phyloP scores from a whole-genome alignment of 78 protist genomes.

The slime mould (Dictyostelium discoideum) region DNA sequence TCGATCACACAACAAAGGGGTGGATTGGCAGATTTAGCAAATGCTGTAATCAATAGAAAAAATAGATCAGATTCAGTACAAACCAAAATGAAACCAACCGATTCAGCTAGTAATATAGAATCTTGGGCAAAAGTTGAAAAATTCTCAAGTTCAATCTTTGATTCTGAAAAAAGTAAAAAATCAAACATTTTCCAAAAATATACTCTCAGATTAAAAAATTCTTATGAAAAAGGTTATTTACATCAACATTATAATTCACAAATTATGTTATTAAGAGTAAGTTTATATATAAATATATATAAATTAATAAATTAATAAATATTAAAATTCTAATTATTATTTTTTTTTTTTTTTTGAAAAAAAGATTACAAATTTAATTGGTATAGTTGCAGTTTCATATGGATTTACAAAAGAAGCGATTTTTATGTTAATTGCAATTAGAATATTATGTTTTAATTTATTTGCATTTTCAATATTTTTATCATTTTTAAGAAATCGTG shows the following conservation, averaged over 20 bases:
- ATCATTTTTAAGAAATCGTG: slow-evolving; percentile 29
- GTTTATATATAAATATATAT: too few species aligned
- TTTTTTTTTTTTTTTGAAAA: neutral
- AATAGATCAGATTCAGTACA: slow-evolving; percentile 31
- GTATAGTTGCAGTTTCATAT: slow-evolving; percentile 62
- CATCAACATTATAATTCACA: slow-evolving; percentile 46
- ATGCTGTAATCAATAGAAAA: neutral
- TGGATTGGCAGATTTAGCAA: neutral
- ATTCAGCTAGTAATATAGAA: neutral
- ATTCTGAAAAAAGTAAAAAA: slow-evolving; percentile 2
- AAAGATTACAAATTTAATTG: slow-evolving; percentile 65
- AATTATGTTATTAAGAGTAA: slow-evolving; percentile 61
- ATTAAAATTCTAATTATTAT: too few species aligned
- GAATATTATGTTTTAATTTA: slow-evolving; percentile 68
- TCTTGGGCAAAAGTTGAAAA: neutral
- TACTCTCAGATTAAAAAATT: slow-evolving; percentile 36
- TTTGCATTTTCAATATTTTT: slow-evolving; percentile 76
- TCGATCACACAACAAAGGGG: neutral
- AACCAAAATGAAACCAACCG: neutral
- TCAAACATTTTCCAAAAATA: slow-evolving; percentile 51
- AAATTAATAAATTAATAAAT: too few species aligned
- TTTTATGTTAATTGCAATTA: slow-evolving; percentile 67
- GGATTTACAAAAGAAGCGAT: slow-evolving; percentile 58
- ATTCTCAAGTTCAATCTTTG: neutral
- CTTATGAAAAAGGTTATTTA: slow-evolving; percentile 42